phyloP scores from a whole-genome alignment of 805 yeast species.

The Metschnikowia reukaufii region DNA sequence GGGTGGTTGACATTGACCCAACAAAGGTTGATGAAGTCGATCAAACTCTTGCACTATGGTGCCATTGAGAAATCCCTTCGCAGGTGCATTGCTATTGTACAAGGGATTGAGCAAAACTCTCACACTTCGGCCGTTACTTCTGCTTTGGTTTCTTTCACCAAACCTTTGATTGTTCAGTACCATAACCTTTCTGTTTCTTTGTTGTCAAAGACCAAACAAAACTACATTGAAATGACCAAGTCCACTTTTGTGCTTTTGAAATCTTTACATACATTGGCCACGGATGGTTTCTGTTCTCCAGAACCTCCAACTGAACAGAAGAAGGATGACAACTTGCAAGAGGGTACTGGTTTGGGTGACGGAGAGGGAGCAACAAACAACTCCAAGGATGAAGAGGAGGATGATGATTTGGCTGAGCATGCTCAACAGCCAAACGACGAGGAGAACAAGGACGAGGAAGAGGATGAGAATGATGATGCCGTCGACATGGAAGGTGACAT shows the following conservation, averaged over 20 bases:
- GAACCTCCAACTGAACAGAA: slow-evolving; percentile 69
- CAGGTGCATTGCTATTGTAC: slow-evolving; percentile 34
- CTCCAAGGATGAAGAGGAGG: slow-evolving; percentile 85
- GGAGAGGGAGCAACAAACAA: slow-evolving; percentile 85
- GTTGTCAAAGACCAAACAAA: slow-evolving; percentile 42
- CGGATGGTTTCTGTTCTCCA: slow-evolving; percentile 91
- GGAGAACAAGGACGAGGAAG: slow-evolving; percentile 56
- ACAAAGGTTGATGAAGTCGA: slow-evolving; percentile 39
- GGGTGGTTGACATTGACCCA: slow-evolving; percentile 64
- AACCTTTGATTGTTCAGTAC: slow-evolving; percentile 67
- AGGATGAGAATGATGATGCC: slow-evolving; percentile 77
- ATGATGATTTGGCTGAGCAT: slow-evolving; percentile 81
- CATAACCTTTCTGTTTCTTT: slow-evolving; percentile 46
- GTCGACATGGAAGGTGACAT: slow-evolving; percentile 94
- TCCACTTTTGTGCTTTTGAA: slow-evolving; percentile 61
- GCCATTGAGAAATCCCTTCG: slow-evolving; percentile 37
- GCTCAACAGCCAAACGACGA: slow-evolving; percentile 76
- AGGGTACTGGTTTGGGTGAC: slow-evolving; percentile 91
- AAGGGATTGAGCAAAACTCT: slow-evolving; percentile 36
- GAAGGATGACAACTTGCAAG: slow-evolving; percentile 61
- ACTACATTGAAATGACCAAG: slow-evolving; percentile 56
- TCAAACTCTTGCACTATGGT: slow-evolving; percentile 43
- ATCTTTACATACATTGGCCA: slow-evolving; percentile 59
- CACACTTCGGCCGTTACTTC: slow-evolving; percentile 39
- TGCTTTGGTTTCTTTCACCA: slow-evolving; percentile 53